Base-by-base conservation (phyloP, 2,329 filamentous ascomycete genomes). In the Clarireedia sp. region DNA sequence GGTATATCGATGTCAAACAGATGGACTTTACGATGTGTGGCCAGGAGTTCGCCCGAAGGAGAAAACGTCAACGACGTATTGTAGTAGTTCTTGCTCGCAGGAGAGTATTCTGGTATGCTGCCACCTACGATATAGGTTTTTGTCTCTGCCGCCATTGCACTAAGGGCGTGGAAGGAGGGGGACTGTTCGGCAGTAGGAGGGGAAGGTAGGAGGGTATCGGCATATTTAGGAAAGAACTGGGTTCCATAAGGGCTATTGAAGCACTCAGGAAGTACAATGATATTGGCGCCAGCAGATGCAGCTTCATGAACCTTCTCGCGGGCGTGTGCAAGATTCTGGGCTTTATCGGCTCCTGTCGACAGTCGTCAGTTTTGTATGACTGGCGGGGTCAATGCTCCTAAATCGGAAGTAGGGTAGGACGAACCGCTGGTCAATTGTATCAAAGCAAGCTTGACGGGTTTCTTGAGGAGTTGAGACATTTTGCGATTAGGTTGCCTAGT, bases 191-290 rank as follows among this genome's bases (percentile, higher is more conserved):
- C 69, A 3, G 83, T 75, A 0, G 90, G 89, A 26, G 90, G 89
- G 3, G 83, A 86, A 0, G 90, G 89, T 1, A 81, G 76, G n/a
- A 97, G 83, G 1, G 83, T 86, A 73, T 99, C 94, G 63, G 94
- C 91, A 71, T 97, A 97, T 59, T 85, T 81, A 53, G 91, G 86
- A 74, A 99, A 99, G 77, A 86, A 91, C 67, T 90, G 79, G 62
- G 85, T 90, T 63, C 94, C 94, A 73, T 99, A 99, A 8, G 94
- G 94, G 43, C 89, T 95, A 77, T 99, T 99, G 83, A 99, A 99
- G 78, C 94, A 99, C 75, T 99, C 94, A 37, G 94, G 94, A 17
- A 99, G 81, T 36, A 97, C 90, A 62, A 97, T 85, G 57, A 99
- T 83, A 56, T 87, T 83, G 58, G 92, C 90, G 63, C 92, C 92